A percentile compares a stretch with the other conserved stretches of the same genome.
Evolutionary conservation across 441 rosid genomes (phyloP).

Genomic region (Biscutella auriculata): DNA sequence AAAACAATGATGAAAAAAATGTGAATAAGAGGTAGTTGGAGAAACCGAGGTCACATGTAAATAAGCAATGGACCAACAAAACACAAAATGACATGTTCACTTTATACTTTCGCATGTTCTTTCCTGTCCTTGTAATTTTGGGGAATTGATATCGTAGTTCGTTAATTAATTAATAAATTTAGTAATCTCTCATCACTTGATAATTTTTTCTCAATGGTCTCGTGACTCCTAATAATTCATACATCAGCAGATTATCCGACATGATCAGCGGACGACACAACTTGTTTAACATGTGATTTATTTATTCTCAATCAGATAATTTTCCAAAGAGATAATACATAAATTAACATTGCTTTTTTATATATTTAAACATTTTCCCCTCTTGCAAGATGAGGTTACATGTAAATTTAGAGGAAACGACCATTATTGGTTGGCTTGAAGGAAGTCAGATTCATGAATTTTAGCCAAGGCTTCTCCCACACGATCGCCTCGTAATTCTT

Average conservation of each 20-base stretch:
- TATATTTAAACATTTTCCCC: too few species aligned
- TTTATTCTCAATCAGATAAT: too few species aligned
- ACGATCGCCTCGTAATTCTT: slow-evolving; percentile 44
- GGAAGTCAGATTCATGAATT: slow-evolving; percentile 35
- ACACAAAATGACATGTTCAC: slow-evolving; percentile 17
- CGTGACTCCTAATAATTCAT: slow-evolving; percentile 7
- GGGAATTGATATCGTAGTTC: neutral
- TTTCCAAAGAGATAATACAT: too few species aligned
- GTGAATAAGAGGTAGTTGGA: slow-evolving; percentile 17
- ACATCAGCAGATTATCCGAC: neutral
- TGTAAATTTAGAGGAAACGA: neutral
- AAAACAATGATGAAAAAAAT: neutral
- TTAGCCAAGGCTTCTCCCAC: slow-evolving; percentile 47
- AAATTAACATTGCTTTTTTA: neutral
- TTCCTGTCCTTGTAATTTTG: neutral
- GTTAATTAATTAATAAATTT: neutral
- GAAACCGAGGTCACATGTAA: slow-evolving; percentile 6
- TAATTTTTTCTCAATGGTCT: neutral
- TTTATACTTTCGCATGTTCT: slow-evolving; percentile 15
- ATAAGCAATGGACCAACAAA: neutral
- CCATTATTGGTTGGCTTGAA: slow-evolving; percentile 20
- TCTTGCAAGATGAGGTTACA: too few species aligned
- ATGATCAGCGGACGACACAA: neutral
- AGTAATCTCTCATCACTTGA: too few species aligned
- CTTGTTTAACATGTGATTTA: too few species aligned